phyloP scores from a whole-genome alignment of 768 basidiomycete species.

The Leccinum uliginosum region DNA sequence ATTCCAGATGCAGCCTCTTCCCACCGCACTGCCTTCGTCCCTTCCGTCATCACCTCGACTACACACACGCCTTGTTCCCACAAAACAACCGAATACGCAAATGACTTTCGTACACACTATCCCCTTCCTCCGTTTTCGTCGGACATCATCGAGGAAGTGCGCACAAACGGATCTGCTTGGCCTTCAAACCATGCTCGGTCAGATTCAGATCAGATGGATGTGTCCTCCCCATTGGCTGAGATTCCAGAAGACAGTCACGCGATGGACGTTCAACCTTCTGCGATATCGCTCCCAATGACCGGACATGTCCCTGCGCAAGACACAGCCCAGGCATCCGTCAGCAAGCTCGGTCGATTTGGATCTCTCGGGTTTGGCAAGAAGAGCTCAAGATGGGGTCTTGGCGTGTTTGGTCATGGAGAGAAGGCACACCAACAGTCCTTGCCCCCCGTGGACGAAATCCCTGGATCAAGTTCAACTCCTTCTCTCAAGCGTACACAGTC shows the following conservation, averaged over 20 bases:
- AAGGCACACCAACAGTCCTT: constrained; percentile 58
- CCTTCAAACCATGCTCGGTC: constrained; percentile 27
- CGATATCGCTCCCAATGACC: constrained; percentile 40
- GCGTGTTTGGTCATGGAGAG: constrained; percentile 69
- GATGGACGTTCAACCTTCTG: constrained; percentile 50
- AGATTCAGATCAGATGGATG: constrained; percentile 50
- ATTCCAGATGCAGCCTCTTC: constrained; percentile 47
- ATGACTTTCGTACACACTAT: constrained; percentile 32
- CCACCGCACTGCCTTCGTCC: constrained; percentile 51
- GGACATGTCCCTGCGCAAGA: constrained; percentile 37
- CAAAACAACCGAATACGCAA: constrained; percentile 33
- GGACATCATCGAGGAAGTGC: constrained; percentile 27
- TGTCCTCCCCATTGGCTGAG: constrained; percentile 47
- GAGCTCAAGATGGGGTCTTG: constrained; percentile 58
- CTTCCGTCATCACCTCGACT: constrained; percentile 32
- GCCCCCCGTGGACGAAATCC: constrained; percentile 71
- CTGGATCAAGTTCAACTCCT: constrained; percentile 50
- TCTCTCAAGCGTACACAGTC: constrained; percentile 79
- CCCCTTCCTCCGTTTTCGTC: constrained; percentile 29
- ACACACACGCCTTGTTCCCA: constrained; percentile 28
- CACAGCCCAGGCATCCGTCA: constrained; percentile 37
- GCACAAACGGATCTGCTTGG: constrained; percentile 24
- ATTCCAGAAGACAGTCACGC: constrained; percentile 35
- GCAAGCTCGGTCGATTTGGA: constrained; percentile 56
- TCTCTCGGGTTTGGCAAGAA: constrained; percentile 67